Evolutionary conservation across 1,139 yeast genomes (phyloP).

Genomic region (Candida sanyaensis): DNA sequence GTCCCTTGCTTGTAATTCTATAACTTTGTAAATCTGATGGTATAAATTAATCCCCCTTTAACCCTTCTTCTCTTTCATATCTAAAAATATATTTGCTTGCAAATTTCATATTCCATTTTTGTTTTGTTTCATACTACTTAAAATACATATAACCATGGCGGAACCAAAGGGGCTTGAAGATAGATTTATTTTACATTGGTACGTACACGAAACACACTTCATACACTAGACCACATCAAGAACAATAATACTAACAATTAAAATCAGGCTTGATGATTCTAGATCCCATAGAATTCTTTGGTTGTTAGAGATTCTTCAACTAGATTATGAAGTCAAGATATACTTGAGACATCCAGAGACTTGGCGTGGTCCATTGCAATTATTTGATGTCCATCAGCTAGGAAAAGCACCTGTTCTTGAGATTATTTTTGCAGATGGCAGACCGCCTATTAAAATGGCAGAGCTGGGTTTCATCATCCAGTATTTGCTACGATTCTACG

Average conservation of each 20-base stretch:
- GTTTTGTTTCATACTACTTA: neutral
- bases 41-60: neutral
- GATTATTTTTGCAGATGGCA: slow-evolving; percentile 47
- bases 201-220: slow-evolving; percentile 12
- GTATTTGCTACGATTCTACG: slow-evolving; percentile 44
- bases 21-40: neutral
- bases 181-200: slow-evolving; percentile 33
- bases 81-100: neutral
- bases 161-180: slow-evolving; percentile 15
- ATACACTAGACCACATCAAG: neutral
- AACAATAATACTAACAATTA: slow-evolving; percentile 4
- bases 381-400: slow-evolving; percentile 54
- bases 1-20: neutral
- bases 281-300: slow-evolving; percentile 57
- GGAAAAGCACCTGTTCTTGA: slow-evolving; percentile 60
- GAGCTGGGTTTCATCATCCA: slow-evolving; percentile 53
- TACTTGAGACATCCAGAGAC: slow-evolving; percentile 49
- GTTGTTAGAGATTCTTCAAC: slow-evolving; percentile 53
- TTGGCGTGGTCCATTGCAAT: slow-evolving; percentile 45
- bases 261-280: slow-evolving; percentile 48
- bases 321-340: slow-evolving; percentile 52
- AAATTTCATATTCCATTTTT: neutral
- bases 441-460: slow-evolving; percentile 33
- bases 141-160: neutral
- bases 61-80: neutral